Conservation (phyloP, 2,329 filamentous ascomycete genomes). For the Stromatinia cepivora region DNA sequence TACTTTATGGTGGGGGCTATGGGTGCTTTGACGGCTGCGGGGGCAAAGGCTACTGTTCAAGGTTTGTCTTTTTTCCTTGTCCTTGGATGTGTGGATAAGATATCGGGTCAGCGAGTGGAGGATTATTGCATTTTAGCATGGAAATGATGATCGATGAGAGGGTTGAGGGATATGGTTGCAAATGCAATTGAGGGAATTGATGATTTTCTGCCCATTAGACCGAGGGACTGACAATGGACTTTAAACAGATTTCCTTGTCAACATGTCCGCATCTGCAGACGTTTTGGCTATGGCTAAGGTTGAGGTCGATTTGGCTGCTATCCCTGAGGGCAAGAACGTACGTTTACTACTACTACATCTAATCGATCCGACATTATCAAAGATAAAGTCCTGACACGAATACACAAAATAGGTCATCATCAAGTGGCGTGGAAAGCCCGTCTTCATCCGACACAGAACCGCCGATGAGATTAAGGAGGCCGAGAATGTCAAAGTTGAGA, state of each 20-base stretch:
- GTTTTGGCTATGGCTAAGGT: constrained; percentile 99
- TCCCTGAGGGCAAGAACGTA: constrained; percentile 99
- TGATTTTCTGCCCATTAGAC: constrained; percentile 29
- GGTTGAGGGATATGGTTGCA: background rate
- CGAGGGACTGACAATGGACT: constrained; percentile 11
- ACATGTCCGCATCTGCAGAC: constrained; percentile 99
- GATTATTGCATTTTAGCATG: background rate
- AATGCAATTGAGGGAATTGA: constrained; percentile 25
- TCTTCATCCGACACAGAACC: constrained; percentile 99
- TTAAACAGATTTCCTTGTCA: constrained; percentile 91
- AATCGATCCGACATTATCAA: background rate
- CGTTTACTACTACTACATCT: constrained; percentile 45
- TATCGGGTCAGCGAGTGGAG: constrained; percentile 6
- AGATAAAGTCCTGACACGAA: constrained; percentile 14
- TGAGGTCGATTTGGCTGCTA: constrained; percentile 87
- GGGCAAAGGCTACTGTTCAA: constrained; percentile 97
- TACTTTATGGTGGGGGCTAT: constrained; percentile 99
- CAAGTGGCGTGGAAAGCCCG: constrained; percentile 99
- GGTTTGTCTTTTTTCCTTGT: constrained; percentile 55
- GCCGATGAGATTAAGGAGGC: constrained; percentile 90
- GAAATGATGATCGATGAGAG: background rate
- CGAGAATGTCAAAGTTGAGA: constrained; percentile 79
- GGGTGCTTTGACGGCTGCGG: constrained; percentile 86
- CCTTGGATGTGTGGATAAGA: constrained; percentile 17
- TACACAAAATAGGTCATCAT: constrained; percentile 73